These are phyloP conservation scores for Fusarium ramigenum DNA, from an alignment of 2,329 filamentous ascomycete genomes.

Conservation along the genomic window DNA sequence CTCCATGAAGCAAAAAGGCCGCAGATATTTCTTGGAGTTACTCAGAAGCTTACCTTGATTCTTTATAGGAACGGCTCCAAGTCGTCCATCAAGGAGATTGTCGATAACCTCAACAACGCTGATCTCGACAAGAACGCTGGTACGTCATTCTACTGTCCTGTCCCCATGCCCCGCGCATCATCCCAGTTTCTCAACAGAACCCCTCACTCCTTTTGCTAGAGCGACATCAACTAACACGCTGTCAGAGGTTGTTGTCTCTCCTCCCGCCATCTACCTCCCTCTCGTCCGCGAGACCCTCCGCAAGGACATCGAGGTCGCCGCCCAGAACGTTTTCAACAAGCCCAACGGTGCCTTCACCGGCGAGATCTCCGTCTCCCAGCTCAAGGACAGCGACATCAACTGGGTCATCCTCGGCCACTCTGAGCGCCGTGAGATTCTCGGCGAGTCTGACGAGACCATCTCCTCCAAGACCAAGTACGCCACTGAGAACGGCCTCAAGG, in stretches of 20 bases:
- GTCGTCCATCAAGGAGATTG: constrained; percentile 89
- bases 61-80: constrained; percentile 85
- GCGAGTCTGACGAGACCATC: constrained; percentile 86
- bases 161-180: constrained; percentile 10
- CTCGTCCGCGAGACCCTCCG: constrained; percentile 83
- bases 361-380: constrained; percentile 91
- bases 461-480: constrained; percentile 95
- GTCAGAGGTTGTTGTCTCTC: constrained; percentile 92
- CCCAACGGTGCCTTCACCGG: constrained; percentile 97
- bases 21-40: constrained; percentile 31
- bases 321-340: constrained; percentile 98
- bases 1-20: constrained; percentile 42
- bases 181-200: constrained; percentile 13
- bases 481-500: constrained; percentile 83
- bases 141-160: constrained; percentile 54
- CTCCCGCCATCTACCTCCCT: constrained; percentile 89
- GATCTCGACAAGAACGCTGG: constrained; percentile 79
- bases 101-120: constrained; percentile 87
- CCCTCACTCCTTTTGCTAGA: constrained; percentile 6
- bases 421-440: constrained; percentile 89
- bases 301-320: constrained; percentile 81
- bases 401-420: constrained; percentile 96
- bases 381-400: constrained; percentile 86
- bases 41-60: constrained; percentile 20
- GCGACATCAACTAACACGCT: constrained; percentile 7